phyloP scores from a whole-genome alignment of 257 asterid genomes.

The Handroanthus guayacan region DNA sequence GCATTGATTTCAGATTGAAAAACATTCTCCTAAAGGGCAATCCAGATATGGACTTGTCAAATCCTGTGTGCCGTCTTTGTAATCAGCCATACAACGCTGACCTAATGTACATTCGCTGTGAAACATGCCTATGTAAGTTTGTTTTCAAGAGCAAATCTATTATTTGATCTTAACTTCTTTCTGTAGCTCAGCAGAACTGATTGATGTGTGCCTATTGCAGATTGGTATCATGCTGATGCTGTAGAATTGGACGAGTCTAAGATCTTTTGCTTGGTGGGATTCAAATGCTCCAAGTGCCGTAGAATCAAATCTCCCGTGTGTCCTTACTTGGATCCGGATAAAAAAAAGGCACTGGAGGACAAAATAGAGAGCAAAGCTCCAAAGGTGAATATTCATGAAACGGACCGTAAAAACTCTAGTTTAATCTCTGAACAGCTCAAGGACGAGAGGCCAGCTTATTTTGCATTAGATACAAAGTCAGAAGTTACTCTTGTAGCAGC shows the following conservation, averaged over 20 bases:
- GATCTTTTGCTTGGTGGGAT: constrained; percentile 53
- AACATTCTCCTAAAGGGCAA: constrained; percentile 57
- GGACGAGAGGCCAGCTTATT: constrained; percentile 37
- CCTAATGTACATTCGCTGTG: constrained; percentile 67
- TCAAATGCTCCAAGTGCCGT: constrained; percentile 77
- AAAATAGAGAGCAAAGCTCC: constrained; percentile 43
- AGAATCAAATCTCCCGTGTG: constrained; percentile 66
- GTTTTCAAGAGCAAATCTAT: not conserved
- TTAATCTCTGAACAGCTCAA: constrained; percentile 36
- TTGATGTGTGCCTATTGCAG: constrained; percentile 45
- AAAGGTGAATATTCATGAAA: constrained; percentile 47
- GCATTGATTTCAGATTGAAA: constrained; percentile 53
- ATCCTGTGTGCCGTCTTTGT: constrained; percentile 59
- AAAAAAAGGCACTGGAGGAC: constrained; percentile 44
- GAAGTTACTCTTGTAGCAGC: constrained; percentile 37
- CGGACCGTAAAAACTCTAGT: constrained; percentile 25
- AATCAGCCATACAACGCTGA: constrained; percentile 50
- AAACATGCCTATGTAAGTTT: constrained; percentile 60
- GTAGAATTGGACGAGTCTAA: constrained; percentile 60
- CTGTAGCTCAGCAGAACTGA: constrained; percentile 6
- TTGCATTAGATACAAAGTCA: constrained; percentile 27
- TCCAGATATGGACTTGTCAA: constrained; percentile 32
- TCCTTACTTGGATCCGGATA: constrained; percentile 54
- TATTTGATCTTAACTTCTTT: not conserved
- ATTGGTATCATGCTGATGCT: constrained; percentile 81